phyloP scores from a whole-genome alignment of 2,329 filamentous ascomycete species.

The Neoarthrinium moseri region DNA sequence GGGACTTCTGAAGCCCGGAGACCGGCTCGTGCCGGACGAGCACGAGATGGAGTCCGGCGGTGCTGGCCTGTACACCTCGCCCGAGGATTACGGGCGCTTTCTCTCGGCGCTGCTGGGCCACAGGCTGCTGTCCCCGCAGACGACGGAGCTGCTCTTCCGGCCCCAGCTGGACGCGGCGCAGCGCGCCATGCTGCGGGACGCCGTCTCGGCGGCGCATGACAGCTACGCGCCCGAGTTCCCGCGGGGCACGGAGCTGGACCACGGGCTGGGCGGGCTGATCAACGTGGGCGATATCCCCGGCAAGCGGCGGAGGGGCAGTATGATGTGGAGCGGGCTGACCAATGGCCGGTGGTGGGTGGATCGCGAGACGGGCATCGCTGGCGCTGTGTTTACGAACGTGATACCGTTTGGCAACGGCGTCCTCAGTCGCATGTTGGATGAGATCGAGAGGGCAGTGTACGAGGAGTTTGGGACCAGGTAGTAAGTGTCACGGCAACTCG shows the following conservation, averaged over 20 bases:
- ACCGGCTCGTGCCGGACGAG: slow-evolving; percentile 21
- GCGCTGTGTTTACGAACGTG: slow-evolving; percentile 36
- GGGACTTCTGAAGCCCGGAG: slow-evolving; percentile 15
- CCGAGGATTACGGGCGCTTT: slow-evolving; percentile 36
- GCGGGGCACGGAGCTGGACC: slow-evolving; percentile 28
- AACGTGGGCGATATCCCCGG: slow-evolving; percentile 37
- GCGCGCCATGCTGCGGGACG: slow-evolving; percentile 17
- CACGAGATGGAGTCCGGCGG: slow-evolving; percentile 40
- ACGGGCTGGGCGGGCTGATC: slow-evolving; percentile 37
- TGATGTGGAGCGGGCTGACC: slow-evolving; percentile 42
- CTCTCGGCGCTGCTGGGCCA: slow-evolving; percentile 31
- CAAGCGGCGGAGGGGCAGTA: slow-evolving; percentile 38
- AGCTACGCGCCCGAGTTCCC: slow-evolving; percentile 37
- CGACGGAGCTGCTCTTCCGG: slow-evolving; percentile 33
- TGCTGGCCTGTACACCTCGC: slow-evolving; percentile 40
- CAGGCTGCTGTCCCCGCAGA: slow-evolving; percentile 27
- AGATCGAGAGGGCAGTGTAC: slow-evolving; percentile 39
- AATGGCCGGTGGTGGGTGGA: slow-evolving; percentile 44
- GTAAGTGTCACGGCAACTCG: too few relatives aligned
- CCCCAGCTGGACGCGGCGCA: slow-evolving; percentile 37
- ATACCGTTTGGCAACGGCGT: slow-evolving; percentile 36
- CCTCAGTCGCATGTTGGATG: slow-evolving; percentile 33
- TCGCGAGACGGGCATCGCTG: slow-evolving; percentile 36
- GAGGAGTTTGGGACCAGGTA: too few relatives aligned
- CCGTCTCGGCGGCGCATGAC: slow-evolving; percentile 17